Percentiles rank a stretch among this genome's conserved stretches.
phyloP scores from a whole-genome alignment of 73 alveolate genomes.

The Tetrahymena borealis region DNA sequence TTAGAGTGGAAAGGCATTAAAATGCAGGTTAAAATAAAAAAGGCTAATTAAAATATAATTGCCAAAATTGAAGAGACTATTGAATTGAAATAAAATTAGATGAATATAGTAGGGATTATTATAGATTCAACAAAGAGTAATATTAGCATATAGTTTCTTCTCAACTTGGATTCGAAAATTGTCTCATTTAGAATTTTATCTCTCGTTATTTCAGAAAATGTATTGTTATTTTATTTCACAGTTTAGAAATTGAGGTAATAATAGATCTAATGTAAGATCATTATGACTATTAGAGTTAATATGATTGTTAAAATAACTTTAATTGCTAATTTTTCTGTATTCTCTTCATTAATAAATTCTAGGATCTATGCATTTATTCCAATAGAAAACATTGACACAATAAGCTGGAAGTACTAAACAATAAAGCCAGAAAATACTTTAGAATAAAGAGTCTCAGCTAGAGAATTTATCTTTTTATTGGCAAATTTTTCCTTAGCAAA shows the following conservation, averaged over 20 bases:
- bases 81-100: background rate
- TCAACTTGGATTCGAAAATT: background rate
- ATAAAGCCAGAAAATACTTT: background rate
- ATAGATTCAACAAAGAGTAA: background rate
- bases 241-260: background rate
- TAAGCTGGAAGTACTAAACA: background rate
- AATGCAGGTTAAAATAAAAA: background rate
- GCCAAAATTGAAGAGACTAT: background rate
- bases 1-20: background rate
- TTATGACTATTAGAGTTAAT: background rate
- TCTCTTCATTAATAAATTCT: background rate
- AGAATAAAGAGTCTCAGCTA: background rate
- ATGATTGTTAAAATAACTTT: background rate
- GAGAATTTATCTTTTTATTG: background rate
- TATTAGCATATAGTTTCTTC: background rate
- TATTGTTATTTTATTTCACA: background rate
- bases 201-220: background rate
- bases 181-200: background rate
- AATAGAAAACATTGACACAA: background rate
- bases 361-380: background rate
- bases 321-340: background rate
- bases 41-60: background rate
- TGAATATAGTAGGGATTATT: background rate
- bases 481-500: background rate
- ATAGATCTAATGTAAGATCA: background rate